Evolutionary conservation across 805 yeast genomes (phyloP).

Genomic region (Clavispora carvajalis): DNA sequence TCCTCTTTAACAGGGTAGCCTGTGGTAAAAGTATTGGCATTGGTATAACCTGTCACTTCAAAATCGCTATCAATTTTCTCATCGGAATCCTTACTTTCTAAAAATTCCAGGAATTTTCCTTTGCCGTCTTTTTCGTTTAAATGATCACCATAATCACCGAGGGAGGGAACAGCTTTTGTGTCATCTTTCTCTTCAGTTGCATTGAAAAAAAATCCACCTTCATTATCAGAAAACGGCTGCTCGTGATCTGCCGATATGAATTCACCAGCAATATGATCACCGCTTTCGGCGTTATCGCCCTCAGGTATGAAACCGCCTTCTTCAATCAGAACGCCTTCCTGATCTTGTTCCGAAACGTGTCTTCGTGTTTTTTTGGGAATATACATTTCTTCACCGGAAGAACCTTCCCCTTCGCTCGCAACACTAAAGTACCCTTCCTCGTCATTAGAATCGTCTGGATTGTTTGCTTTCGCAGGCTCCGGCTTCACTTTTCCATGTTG

Average conservation of each 20-base stretch:
- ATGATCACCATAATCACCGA: no score
- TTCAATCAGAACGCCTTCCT: not conserved
- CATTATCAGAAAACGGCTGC: not conserved
- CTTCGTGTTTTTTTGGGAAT: constrained; percentile 3
- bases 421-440: constrained; percentile 19
- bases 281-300: not conserved
- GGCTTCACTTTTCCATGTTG: constrained; percentile 42
- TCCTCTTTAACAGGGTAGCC: no score
- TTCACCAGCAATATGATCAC: not conserved
- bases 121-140: no score
- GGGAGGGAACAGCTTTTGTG: no score
- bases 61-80: no score
- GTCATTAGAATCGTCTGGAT: constrained; percentile 4
- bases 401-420: constrained; percentile 11
- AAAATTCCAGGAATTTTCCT: no score
- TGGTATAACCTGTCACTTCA: no score
- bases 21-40: no score
- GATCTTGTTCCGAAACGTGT: not conserved
- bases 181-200: no score
- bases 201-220: not conserved
- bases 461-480: not conserved
- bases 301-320: constrained; percentile 2
- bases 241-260: not conserved
- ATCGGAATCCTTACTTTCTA: no score
- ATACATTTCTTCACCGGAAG: constrained; percentile 7